Evolutionary conservation across 2,329 filamentous ascomycete genomes (phyloP).

Genomic region (Claviceps spartinae): DNA sequence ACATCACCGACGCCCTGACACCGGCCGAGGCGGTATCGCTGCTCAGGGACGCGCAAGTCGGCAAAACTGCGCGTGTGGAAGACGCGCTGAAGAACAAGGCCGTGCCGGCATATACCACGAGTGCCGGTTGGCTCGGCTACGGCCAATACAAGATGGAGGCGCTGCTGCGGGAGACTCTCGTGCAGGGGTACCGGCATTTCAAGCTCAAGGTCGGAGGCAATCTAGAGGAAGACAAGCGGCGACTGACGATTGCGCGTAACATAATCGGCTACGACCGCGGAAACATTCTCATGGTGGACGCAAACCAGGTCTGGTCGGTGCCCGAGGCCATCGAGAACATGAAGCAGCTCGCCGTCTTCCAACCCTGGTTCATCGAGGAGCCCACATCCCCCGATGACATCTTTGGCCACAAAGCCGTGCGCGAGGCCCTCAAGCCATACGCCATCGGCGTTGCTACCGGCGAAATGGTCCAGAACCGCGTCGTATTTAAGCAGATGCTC

Average conservation of each 20-base stretch:
- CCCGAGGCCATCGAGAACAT: slow-evolving; percentile 82
- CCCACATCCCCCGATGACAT: slow-evolving; percentile 84
- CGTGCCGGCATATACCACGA: slow-evolving; percentile 84
- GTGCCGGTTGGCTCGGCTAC: slow-evolving; percentile 85
- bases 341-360: slow-evolving; percentile 67
- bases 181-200: slow-evolving; percentile 70
- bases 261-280: slow-evolving; percentile 72
- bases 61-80: slow-evolving; percentile 56
- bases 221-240: slow-evolving; percentile 55
- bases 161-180: slow-evolving; percentile 60
- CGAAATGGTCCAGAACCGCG: slow-evolving; percentile 91
- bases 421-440: slow-evolving; percentile 61
- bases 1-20: slow-evolving; percentile 87
- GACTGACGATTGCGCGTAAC: slow-evolving; percentile 60
- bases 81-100: slow-evolving; percentile 62
- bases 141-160: slow-evolving; percentile 73
- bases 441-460: slow-evolving; percentile 79
- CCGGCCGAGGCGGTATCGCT: slow-evolving; percentile 67
- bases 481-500: slow-evolving; percentile 87
- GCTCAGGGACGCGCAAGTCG: slow-evolving; percentile 49
- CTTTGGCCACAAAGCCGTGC: slow-evolving; percentile 73
- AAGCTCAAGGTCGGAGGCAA: slow-evolving; percentile 79
- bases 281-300: slow-evolving; percentile 84
- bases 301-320: slow-evolving; percentile 86
- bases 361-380: slow-evolving; percentile 91